Evolutionary conservation across 371 early-diverging fungal genomes (phyloP).

Genomic region (Entomophthora muscae): DNA sequence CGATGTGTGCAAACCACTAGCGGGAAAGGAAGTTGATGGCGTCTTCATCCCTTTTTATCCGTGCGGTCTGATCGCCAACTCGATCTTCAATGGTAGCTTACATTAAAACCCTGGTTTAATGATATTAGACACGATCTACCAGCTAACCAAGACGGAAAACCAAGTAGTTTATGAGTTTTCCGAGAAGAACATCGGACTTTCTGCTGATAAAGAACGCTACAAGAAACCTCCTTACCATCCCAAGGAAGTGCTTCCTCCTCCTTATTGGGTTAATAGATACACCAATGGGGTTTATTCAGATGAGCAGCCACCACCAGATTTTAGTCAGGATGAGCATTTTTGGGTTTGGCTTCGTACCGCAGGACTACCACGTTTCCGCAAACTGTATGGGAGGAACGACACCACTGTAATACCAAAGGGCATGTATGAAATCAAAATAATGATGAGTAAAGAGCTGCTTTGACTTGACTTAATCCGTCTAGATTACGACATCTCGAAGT

Average conservation of each 20-base stretch:
- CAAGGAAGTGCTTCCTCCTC: constrained; percentile 44
- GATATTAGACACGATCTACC: not conserved
- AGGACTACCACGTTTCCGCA: constrained; percentile 90
- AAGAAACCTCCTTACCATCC: constrained; percentile 29
- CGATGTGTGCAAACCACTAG: constrained; percentile 11
- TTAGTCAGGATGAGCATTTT: constrained; percentile 49
- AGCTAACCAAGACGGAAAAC: not conserved
- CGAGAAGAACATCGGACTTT: not conserved
- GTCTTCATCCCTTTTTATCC: constrained; percentile 48
- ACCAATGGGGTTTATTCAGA: constrained; percentile 36
- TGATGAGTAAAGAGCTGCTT: constrained; percentile 12
- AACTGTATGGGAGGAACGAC: constrained; percentile 75
- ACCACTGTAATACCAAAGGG: constrained; percentile 30
- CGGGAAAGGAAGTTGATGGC: constrained; percentile 9
- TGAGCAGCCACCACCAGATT: constrained; percentile 39
- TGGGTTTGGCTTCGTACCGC: constrained; percentile 98
- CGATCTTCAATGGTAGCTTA: constrained; percentile 2
- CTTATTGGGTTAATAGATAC: constrained; percentile 47
- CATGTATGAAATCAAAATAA: constrained; percentile 41
- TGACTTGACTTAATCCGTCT: not conserved
- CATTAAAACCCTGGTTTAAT: not conserved
- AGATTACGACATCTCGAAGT: constrained; percentile 38
- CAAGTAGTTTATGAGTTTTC: not conserved
- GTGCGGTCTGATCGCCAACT: constrained; percentile 93
- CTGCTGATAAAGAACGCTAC: not conserved